Evolutionary conservation across 345 rosid species (phyloP).

Genomic region (Lepidium africanum): DNA sequence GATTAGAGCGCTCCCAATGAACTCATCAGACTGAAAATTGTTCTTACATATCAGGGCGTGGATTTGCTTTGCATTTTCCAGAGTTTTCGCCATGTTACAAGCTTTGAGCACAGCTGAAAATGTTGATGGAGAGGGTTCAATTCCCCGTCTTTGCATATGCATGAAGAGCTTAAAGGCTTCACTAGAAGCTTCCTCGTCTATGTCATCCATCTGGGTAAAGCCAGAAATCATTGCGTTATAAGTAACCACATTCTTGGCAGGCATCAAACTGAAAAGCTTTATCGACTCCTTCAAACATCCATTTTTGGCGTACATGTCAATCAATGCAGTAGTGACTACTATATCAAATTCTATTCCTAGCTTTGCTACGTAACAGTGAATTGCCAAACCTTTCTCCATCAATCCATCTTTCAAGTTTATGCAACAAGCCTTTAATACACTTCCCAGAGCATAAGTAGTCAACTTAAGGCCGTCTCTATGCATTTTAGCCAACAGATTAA

Average conservation of each 20-base stretch:
- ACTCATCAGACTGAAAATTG: slow-evolving; percentile 44
- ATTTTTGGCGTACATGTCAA: slow-evolving; percentile 43
- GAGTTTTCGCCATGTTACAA: slow-evolving; percentile 26
- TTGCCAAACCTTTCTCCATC: slow-evolving; percentile 30
- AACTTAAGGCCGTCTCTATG: slow-evolving; percentile 30
- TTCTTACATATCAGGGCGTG: slow-evolving; percentile 40
- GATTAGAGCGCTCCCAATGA: slow-evolving; percentile 40
- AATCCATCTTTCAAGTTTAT: slow-evolving; percentile 16
- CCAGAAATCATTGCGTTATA: slow-evolving; percentile 53
- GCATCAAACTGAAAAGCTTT: slow-evolving; percentile 30
- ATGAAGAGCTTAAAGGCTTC: slow-evolving; percentile 36
- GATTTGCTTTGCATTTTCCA: slow-evolving; percentile 44
- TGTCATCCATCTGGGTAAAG: slow-evolving; percentile 25
- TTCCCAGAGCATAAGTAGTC: slow-evolving; percentile 37
- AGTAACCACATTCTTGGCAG: slow-evolving; percentile 38
- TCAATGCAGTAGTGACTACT: slow-evolving; percentile 45
- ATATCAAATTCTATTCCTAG: slow-evolving; percentile 37
- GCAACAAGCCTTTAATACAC: slow-evolving; percentile 44
- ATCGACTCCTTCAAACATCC: slow-evolving; percentile 32
- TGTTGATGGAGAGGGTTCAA: slow-evolving; percentile 40
- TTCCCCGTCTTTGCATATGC: slow-evolving; percentile 34
- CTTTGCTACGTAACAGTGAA: slow-evolving; percentile 37
- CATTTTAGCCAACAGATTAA: slow-evolving; percentile 34
- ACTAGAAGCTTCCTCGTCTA: slow-evolving; percentile 20
- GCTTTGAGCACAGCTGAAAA: slow-evolving; percentile 46